phyloP scores from a whole-genome alignment of 2,329 filamentous ascomycete genomes.

The Trichoderma endophyticum region DNA sequence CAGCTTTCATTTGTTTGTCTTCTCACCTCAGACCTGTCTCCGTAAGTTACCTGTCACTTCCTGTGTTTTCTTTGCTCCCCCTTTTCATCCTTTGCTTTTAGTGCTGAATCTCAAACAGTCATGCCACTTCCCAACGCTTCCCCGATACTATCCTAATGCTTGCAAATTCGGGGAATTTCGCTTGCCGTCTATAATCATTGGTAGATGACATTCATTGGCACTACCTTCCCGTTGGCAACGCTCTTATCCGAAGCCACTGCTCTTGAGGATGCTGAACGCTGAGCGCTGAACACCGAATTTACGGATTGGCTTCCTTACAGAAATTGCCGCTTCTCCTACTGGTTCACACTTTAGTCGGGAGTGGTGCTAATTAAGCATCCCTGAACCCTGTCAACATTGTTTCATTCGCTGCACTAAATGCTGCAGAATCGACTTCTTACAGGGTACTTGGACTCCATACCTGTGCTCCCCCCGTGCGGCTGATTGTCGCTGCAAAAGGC shows the following conservation, averaged over 20 bases:
- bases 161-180: background rate
- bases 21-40: background rate
- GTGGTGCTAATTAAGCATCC: slow-evolving; percentile 8
- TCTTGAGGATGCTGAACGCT: background rate
- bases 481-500: background rate
- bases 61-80: background rate
- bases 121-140: background rate
- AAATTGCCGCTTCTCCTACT: background rate
- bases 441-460: background rate
- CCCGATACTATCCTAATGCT: background rate
- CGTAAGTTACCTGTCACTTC: background rate
- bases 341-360: background rate
- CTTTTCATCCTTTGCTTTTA: background rate
- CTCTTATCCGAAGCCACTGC: background rate
- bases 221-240: background rate
- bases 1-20: background rate
- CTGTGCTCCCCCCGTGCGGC: background rate
- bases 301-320: background rate
- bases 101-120: background rate
- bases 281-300: background rate
- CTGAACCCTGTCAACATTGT: slow-evolving; percentile 6
- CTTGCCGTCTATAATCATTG: background rate
- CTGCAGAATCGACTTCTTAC: background rate
- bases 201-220: background rate
- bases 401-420: slow-evolving; percentile 2